Conservation (phyloP, 805 yeast species). For the Nakazawaea sp. region DNA sequence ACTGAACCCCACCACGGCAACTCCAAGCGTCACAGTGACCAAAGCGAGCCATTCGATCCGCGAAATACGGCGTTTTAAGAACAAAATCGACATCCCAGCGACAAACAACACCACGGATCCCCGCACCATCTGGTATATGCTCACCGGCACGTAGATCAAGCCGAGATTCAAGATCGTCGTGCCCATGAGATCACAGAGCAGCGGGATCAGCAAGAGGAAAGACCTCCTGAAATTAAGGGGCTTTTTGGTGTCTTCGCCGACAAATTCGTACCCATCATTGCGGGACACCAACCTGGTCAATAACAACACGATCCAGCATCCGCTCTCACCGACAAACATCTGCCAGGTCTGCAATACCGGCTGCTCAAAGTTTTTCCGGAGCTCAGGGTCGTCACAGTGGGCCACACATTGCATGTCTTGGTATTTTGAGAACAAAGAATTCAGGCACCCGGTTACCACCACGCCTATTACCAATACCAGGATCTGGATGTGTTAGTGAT, state of each 20-base stretch:
- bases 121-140: slow-evolving; percentile 81
- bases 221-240: slow-evolving; percentile 20
- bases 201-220: slow-evolving; percentile 46
- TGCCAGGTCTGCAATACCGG: slow-evolving; percentile 76
- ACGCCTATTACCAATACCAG: slow-evolving; percentile 40
- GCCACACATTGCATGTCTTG: slow-evolving; percentile 72
- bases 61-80: slow-evolving; percentile 48
- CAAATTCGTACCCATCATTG: not conserved
- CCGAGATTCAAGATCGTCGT: slow-evolving; percentile 78
- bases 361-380: slow-evolving; percentile 54
- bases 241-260: not conserved
- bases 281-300: not conserved
- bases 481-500: slow-evolving; percentile 15
- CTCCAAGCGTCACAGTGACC: slow-evolving; percentile 59
- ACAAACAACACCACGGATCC: slow-evolving; percentile 74
- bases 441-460: slow-evolving; percentile 61
- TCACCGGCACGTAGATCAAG: slow-evolving; percentile 65
- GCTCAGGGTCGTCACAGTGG: slow-evolving; percentile 41
- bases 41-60: slow-evolving; percentile 65
- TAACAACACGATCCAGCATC: slow-evolving; percentile 25
- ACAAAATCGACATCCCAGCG: slow-evolving; percentile 60
- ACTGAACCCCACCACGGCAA: slow-evolving; percentile 66
- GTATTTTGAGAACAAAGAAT: slow-evolving; percentile 66
- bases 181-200: slow-evolving; percentile 63
- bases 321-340: slow-evolving; percentile 72